These are phyloP conservation scores for Tuber melanosporum DNA, from an alignment of 495 filamentous ascomycete species.

Conservation along the genomic window DNA sequence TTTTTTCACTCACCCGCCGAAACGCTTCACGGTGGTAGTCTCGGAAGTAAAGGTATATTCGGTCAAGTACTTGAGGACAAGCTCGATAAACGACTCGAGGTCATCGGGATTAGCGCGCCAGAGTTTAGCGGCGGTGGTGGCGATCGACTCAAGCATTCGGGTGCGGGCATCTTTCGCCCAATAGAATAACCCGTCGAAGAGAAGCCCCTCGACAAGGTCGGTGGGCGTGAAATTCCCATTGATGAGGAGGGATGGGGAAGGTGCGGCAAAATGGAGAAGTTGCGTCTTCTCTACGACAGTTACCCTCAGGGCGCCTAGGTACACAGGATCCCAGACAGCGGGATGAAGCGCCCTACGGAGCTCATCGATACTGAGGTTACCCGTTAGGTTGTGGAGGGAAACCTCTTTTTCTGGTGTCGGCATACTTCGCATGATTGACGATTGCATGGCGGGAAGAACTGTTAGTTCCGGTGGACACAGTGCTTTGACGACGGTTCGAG, in stretches of 20 bases:
- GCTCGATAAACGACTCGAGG: not conserved
- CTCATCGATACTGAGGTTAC: not conserved
- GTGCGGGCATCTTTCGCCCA: not conserved
- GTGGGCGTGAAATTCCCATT: not conserved
- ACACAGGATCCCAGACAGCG: not conserved
- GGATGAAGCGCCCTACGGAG: not conserved
- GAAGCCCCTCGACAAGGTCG: not conserved
- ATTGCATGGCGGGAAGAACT: not conserved
- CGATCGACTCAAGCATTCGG: not conserved
- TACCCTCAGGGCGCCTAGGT: not conserved
- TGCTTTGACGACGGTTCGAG: not conserved
- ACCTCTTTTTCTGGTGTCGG: not conserved
- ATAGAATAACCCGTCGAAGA: not conserved
- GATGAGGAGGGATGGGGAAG: too few relatives aligned
- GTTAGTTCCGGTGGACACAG: not conserved
- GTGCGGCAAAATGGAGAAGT: not conserved
- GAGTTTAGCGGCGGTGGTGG: rapidly evolving
- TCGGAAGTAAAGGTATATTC: not conserved
- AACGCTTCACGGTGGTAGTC: not conserved
- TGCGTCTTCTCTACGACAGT: not conserved
- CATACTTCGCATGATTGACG: not conserved
- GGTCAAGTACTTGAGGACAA: not conserved
- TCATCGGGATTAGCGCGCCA: not conserved
- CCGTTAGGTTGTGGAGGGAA: not conserved
- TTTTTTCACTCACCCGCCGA: not conserved